Conservation (phyloP, 164 flowering plant genomes). For the Euptelea pleiosperma region DNA sequence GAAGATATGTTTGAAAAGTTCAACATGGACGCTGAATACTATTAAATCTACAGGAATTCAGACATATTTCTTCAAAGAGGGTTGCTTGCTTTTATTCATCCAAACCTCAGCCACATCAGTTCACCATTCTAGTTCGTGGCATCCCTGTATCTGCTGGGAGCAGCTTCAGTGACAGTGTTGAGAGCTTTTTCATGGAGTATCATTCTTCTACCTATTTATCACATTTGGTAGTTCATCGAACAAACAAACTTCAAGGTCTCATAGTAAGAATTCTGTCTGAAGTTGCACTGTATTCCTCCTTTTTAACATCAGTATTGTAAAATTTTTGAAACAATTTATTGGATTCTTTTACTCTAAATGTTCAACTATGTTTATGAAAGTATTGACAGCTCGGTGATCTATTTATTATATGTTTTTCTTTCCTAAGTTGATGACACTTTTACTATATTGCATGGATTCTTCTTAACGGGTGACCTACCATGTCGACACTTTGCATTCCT, state of each 20-base stretch:
- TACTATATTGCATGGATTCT: too few relatives aligned
- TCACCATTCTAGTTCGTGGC: conserved; percentile 77
- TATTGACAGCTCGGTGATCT: too few relatives aligned
- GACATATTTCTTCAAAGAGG: conserved; percentile 63
- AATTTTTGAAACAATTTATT: too few relatives aligned
- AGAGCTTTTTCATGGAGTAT: conserved; percentile 63
- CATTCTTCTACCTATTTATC: conserved; percentile 79
- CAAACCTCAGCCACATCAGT: conserved; percentile 81
- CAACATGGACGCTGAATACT: conserved; percentile 1
- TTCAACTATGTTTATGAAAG: too few relatives aligned
- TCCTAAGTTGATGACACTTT: too few relatives aligned
- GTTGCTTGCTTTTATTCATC: conserved; percentile 63
- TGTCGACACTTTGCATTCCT: too few relatives aligned
- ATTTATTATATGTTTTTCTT: too few relatives aligned
- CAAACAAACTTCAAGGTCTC: conserved; percentile 57
- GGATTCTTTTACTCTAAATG: too few relatives aligned
- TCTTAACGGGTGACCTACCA: too few relatives aligned
- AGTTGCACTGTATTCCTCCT: not conserved
- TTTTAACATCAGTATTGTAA: too few relatives aligned
- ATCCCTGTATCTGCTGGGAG: conserved; percentile 55
- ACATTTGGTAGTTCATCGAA: conserved; percentile 62
- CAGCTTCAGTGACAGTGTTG: conserved; percentile 62
- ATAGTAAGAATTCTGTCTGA: conserved; percentile 50
- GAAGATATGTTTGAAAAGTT: not conserved
- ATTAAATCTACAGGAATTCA: conserved; percentile 71